Evolutionary conservation across 257 asterid genomes (phyloP).

Genomic region (Solanum chilense): DNA sequence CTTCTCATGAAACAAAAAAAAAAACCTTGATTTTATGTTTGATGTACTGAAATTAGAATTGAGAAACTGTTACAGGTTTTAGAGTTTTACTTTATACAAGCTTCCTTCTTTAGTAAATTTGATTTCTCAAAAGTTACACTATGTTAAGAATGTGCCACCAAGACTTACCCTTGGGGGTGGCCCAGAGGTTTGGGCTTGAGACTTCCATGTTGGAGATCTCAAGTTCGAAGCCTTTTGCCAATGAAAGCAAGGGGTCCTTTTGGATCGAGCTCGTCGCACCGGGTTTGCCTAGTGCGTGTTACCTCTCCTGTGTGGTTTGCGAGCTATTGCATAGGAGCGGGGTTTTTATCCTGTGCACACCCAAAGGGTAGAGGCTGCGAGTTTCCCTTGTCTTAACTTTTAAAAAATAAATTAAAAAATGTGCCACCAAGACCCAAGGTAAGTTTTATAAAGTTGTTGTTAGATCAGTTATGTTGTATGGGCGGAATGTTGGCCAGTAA

Average conservation of each 20-base stretch:
- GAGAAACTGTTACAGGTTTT: neutral
- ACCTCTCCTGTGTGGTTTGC: no score
- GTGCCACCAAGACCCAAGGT: no score
- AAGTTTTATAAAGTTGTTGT: neutral
- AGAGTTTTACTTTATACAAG: neutral
- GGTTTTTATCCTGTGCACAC: no score
- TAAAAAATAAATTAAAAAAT: no score
- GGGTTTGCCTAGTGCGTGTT: no score
- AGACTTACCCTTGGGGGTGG: neutral
- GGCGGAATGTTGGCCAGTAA: neutral
- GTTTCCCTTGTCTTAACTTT: no score
- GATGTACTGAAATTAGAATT: neutral
- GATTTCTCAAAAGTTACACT: neutral
- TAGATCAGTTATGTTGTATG: neutral
- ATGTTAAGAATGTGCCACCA: neutral
- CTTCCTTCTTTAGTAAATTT: neutral
- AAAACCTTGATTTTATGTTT: neutral
- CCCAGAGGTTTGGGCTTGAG: neutral
- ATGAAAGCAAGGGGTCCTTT: no score
- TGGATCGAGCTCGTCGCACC: no score
- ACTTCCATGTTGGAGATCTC: neutral
- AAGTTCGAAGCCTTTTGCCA: no score
- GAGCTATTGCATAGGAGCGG: no score
- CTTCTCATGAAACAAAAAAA: neutral
- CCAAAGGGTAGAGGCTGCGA: no score